A percentile compares a stretch with the other conserved stretches of the same genome.
These are phyloP conservation scores for Ustilago xerochloae DNA, from an alignment of 1,284 basidiomycete genomes.

Conservation along the genomic window DNA sequence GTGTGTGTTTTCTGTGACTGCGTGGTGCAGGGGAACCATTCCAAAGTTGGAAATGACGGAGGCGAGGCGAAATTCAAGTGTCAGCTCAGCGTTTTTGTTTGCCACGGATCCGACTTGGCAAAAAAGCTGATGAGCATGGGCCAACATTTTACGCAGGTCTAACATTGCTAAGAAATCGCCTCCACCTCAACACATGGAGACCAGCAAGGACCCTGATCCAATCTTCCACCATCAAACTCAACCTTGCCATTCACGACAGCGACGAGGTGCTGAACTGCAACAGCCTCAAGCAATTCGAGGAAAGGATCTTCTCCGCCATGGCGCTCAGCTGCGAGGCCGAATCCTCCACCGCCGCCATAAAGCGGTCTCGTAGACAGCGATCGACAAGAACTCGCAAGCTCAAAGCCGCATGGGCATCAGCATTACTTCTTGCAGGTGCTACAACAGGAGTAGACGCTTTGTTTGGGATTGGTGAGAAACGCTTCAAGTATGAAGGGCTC, in stretches of 20 bases:
- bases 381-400: slow-evolving; percentile 14
- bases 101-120: slow-evolving; percentile 26
- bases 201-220: slow-evolving; percentile 22
- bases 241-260: neutral
- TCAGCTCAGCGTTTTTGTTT: neutral
- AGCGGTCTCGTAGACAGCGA: slow-evolving; percentile 8
- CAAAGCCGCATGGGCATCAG: slow-evolving; percentile 21
- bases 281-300: neutral
- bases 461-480: slow-evolving; percentile 70
- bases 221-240: neutral
- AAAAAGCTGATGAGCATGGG: slow-evolving; percentile 9
- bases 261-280: neutral
- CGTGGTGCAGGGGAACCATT: slow-evolving; percentile 12
- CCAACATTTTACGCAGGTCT: neutral
- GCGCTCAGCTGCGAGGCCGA: slow-evolving; percentile 36
- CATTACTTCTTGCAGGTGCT: slow-evolving; percentile 20
- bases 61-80: slow-evolving; percentile 1
- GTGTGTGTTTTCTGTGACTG: neutral
- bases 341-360: slow-evolving; percentile 22
- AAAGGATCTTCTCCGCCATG: slow-evolving; percentile 5
- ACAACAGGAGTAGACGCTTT: slow-evolving; percentile 33
- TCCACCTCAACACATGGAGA: slow-evolving; percentile 20
- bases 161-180: slow-evolving; percentile 6
- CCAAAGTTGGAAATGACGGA: no score
- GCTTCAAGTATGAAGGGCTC: slow-evolving; percentile 86